A percentile compares a stretch with the other conserved stretches of the same genome.
Conservation (phyloP, 2,329 filamentous ascomycete genomes). For the Bipolaris oryzae region DNA sequence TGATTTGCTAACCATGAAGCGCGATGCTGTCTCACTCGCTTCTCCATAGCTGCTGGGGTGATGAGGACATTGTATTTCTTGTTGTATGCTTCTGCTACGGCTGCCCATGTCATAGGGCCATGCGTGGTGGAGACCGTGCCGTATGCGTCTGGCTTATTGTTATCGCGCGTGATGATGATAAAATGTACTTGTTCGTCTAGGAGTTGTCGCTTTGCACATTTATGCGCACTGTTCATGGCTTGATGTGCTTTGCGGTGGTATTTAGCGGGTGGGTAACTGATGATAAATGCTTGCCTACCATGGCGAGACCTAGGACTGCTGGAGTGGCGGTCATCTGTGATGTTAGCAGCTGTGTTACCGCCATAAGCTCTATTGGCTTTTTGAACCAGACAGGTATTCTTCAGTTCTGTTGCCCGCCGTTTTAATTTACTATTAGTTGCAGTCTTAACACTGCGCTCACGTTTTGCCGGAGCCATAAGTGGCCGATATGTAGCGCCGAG, state of each 20-base stretch:
- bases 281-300: neutral
- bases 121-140: constrained; percentile 14
- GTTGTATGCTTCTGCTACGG: constrained; percentile 17
- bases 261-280: neutral
- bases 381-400: neutral
- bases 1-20: constrained; percentile 7
- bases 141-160: constrained; percentile 17
- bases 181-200: constrained; percentile 17
- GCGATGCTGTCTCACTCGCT: constrained; percentile 16
- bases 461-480: neutral
- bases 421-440: neutral
- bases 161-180: constrained; percentile 20
- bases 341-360: neutral
- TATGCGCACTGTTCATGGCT: neutral
- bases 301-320: neutral
- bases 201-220: neutral
- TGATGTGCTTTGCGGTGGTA: neutral
- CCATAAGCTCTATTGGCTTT: neutral
- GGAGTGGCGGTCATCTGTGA: constrained; percentile 1
- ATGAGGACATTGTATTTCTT: constrained; percentile 7
- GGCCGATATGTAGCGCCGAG: neutral
- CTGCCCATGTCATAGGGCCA: constrained; percentile 9
- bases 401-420: neutral
- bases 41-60: constrained; percentile 17
- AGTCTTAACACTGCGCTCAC: neutral